phyloP scores from a whole-genome alignment of 257 asterid genomes.

The Nicotiana attenuata region DNA sequence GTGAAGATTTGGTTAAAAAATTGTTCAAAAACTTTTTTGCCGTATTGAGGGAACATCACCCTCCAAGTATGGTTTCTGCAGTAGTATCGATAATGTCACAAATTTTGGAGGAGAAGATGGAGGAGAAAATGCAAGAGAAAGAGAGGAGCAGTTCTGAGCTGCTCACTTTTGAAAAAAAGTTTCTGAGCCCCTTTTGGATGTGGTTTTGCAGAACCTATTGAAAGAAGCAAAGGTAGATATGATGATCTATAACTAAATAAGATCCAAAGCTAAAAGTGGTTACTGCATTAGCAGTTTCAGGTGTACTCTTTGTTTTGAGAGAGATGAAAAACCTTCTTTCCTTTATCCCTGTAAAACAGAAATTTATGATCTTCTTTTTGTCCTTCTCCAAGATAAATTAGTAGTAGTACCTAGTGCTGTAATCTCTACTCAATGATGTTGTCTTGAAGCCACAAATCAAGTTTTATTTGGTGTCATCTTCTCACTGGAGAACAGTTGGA shows the following conservation, averaged over 20 bases:
- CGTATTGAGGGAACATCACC: constrained; percentile 61
- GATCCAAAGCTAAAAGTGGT: neutral
- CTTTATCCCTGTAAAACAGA: neutral
- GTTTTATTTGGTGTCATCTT: neutral
- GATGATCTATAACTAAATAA: neutral
- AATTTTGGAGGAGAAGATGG: constrained; percentile 53
- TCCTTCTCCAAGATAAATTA: neutral
- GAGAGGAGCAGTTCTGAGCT: constrained; percentile 30
- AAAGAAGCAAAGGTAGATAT: constrained; percentile 54
- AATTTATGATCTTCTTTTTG: neutral
- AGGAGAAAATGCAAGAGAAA: constrained; percentile 22
- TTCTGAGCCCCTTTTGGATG: constrained; percentile 58
- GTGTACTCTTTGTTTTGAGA: neutral
- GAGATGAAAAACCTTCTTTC: neutral
- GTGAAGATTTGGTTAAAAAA: constrained; percentile 66
- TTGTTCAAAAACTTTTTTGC: constrained; percentile 67
- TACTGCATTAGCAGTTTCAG: neutral
- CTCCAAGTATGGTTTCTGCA: constrained; percentile 52
- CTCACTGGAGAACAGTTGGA: neutral
- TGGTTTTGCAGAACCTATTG: constrained; percentile 65
- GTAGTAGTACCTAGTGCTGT: neutral
- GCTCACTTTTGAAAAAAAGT: constrained; percentile 27
- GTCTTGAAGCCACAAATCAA: neutral
- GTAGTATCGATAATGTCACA: constrained; percentile 55
- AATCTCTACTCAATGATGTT: neutral